Evolutionary conservation across 176 grass and related monocot species (phyloP).

Genomic region (Thalia dealbata): DNA sequence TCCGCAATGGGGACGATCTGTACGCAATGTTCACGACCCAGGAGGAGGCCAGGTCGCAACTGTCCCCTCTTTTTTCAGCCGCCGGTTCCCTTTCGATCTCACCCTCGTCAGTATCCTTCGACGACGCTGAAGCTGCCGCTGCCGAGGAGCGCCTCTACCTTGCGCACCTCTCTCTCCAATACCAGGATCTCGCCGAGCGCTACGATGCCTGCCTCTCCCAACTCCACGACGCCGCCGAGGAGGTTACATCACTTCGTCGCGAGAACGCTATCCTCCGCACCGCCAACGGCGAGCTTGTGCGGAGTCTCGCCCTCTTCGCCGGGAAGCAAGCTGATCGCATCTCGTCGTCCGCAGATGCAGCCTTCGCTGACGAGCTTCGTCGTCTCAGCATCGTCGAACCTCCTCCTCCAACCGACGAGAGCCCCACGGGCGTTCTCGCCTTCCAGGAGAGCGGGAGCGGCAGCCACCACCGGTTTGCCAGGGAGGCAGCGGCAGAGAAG

Average conservation of each 20-base stretch:
- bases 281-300: conserved; percentile 59
- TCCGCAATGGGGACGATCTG: conserved; percentile 33
- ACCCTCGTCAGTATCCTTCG: conserved; percentile 50
- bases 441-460: conserved; percentile 6
- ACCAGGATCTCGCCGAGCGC: conserved; percentile 66
- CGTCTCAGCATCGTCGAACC: conserved; percentile 29
- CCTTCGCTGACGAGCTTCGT: conserved; percentile 46
- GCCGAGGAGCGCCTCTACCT: conserved; percentile 63
- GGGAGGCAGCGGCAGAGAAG: conserved; percentile 29
- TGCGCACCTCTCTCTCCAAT: conserved; percentile 70
- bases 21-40: conserved; percentile 49
- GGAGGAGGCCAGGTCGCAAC: conserved; percentile 33
- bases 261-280: conserved; percentile 65
- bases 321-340: conserved; percentile 23
- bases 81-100: conserved; percentile 60
- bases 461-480: neutral
- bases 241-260: conserved; percentile 45
- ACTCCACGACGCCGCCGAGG: conserved; percentile 60
- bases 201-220: conserved; percentile 79
- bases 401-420: conserved; percentile 22
- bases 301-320: conserved; percentile 33
- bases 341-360: conserved; percentile 13
- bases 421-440: conserved; percentile 26
- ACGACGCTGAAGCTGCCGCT: conserved; percentile 9
- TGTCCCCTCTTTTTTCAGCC: conserved; percentile 18